A percentile compares a stretch with the other conserved stretches of the same genome.
These are phyloP conservation scores for Chalciporus sp. DNA, from an alignment of 1,284 basidiomycete genomes.

Conservation along the genomic window DNA sequence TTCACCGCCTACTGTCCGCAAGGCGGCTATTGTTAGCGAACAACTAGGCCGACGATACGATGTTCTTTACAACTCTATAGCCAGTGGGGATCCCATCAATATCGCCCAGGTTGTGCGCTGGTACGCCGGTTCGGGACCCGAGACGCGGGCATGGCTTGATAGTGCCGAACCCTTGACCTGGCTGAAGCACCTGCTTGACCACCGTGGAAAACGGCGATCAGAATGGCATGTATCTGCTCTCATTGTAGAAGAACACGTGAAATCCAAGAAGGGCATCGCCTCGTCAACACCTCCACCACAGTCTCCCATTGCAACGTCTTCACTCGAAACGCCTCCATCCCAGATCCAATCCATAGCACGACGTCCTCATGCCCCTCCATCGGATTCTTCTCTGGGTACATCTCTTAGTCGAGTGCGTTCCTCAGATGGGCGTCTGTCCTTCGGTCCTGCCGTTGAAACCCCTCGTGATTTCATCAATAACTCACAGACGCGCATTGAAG, in stretches of 20 bases:
- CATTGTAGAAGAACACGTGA: constrained; percentile 62
- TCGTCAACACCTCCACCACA: constrained; percentile 37
- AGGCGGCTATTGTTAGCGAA: constrained; percentile 65
- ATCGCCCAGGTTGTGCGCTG: constrained; percentile 56
- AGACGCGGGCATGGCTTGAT: constrained; percentile 52
- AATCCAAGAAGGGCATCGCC: constrained; percentile 49
- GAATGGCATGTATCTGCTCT: constrained; percentile 69
- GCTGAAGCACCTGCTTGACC: constrained; percentile 64
- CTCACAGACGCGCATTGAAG: constrained; percentile 49
- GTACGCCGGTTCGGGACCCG: constrained; percentile 51
- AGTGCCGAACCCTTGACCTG: constrained; percentile 68
- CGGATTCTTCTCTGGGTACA: constrained; percentile 43
- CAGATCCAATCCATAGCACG: constrained; percentile 14
- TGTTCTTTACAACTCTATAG: constrained; percentile 46
- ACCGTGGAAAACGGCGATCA: constrained; percentile 41
- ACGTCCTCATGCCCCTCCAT: constrained; percentile 31
- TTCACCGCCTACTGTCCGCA: constrained; percentile 56
- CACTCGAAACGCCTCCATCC: constrained; percentile 37
- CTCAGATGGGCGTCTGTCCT: constrained; percentile 51
- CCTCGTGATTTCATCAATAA: constrained; percentile 45
- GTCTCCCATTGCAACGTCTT: constrained; percentile 33
- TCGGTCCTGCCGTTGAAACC: constrained; percentile 46
- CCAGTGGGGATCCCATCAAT: constrained; percentile 42
- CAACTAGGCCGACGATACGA: constrained; percentile 67
- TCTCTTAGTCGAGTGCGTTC: constrained; percentile 43